phyloP scores from a whole-genome alignment of 805 yeast species.

The Ogataea wickerhamii region DNA sequence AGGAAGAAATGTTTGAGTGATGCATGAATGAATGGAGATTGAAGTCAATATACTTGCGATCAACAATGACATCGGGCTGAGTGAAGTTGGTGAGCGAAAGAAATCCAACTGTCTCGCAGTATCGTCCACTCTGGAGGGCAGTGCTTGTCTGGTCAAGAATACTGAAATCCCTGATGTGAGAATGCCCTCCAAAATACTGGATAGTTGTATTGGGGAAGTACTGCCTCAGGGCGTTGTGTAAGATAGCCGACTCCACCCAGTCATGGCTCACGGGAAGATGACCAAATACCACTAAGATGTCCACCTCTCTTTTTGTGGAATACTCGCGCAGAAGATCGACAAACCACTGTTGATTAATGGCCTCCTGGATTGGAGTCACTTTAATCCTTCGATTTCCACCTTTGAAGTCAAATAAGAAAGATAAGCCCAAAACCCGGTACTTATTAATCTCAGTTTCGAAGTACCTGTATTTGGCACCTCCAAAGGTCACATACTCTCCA shows the following conservation, averaged over 20 bases:
- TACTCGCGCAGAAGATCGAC: conserved; percentile 35
- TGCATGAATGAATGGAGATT: conserved; percentile 64
- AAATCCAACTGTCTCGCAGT: conserved; percentile 93
- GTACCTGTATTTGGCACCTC: conserved; percentile 56
- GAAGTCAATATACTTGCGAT: conserved; percentile 80
- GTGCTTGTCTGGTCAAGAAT: conserved; percentile 62
- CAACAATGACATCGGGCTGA: conserved; percentile 24
- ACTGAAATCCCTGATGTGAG: conserved; percentile 84
- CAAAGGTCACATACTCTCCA: conserved; percentile 58
- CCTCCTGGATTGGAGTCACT: conserved; percentile 59
- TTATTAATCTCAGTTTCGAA: conserved; percentile 58
- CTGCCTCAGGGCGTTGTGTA: conserved; percentile 50
- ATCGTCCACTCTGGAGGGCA: conserved; percentile 90
- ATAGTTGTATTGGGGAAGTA: conserved; percentile 60
- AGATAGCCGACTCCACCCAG: conserved; percentile 49
- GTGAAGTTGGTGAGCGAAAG: conserved; percentile 43
- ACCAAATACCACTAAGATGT: conserved; percentile 67
- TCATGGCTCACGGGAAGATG: conserved; percentile 67
- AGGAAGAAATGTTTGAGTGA: conserved; percentile 44
- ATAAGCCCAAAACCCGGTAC: conserved; percentile 59
- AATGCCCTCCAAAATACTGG: conserved; percentile 92
- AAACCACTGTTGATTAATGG: conserved; percentile 65
- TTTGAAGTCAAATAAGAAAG: conserved; percentile 78
- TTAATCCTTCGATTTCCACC: conserved; percentile 51
- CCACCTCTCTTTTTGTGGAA: conserved; percentile 43